phyloP scores from a whole-genome alignment of 331 rosid species.

The Rosa hybrid region DNA sequence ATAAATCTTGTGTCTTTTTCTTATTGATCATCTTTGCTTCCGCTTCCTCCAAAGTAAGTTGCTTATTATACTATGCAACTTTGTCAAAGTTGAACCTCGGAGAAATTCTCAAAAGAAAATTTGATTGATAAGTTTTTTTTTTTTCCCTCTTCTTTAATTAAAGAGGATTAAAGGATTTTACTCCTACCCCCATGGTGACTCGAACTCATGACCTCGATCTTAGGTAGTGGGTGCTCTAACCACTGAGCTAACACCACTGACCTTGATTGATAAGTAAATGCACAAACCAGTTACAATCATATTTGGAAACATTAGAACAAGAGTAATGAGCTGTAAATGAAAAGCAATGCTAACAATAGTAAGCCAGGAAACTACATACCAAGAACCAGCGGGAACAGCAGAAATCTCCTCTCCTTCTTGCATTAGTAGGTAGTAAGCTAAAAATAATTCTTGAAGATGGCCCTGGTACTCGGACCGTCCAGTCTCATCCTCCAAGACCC shows the following conservation, averaged over 20 bases:
- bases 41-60: slow-evolving; percentile 93
- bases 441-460: slow-evolving; percentile 83
- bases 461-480: slow-evolving; percentile 87
- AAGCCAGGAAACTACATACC: slow-evolving; percentile 45
- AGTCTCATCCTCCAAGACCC: slow-evolving; percentile 95
- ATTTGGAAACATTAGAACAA: background rate
- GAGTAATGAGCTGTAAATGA: background rate
- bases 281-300: background rate
- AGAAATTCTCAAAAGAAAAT: background rate
- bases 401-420: slow-evolving; percentile 78
- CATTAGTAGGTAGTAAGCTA: slow-evolving; percentile 82
- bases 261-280: background rate
- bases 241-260: too few relatives aligned
- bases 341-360: background rate
- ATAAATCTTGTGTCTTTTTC: slow-evolving; percentile 92
- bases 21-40: slow-evolving; percentile 90
- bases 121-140: too few relatives aligned
- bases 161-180: too few relatives aligned
- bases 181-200: too few relatives aligned
- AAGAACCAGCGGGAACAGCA: slow-evolving; percentile 96
- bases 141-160: too few relatives aligned
- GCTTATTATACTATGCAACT: slow-evolving; percentile 84
- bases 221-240: too few relatives aligned
- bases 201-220: too few relatives aligned
- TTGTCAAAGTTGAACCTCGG: slow-evolving; percentile 88